Conservation (phyloP, 129 eudicot genomes). For the Tagetes erecta region DNA sequence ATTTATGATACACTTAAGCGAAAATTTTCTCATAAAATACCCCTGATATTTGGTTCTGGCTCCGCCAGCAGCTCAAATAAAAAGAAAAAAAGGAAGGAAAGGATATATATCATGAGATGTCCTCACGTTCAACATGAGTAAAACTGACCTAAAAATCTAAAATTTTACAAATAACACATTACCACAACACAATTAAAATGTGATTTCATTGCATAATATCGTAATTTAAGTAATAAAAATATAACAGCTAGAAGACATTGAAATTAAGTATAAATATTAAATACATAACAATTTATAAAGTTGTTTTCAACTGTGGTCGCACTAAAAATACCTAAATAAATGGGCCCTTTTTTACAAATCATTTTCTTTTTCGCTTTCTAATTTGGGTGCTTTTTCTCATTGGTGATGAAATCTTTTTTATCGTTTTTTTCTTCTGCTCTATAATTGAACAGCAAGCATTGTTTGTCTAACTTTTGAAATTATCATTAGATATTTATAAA, state of each 20-base stretch:
- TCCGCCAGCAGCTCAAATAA: too few species aligned
- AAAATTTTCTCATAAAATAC: too few species aligned
- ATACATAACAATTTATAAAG: background rate
- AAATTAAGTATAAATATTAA: too few species aligned
- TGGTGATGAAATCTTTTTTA: conserved; percentile 36
- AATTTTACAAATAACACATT: too few species aligned
- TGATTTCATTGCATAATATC: too few species aligned
- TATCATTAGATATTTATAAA: conserved; percentile 8
- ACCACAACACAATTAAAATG: too few species aligned
- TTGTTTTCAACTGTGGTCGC: conserved; percentile 38
- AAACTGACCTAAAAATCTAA: too few species aligned
- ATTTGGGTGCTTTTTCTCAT: conserved; percentile 36
- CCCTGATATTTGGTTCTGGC: too few species aligned
- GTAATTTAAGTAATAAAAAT: too few species aligned
- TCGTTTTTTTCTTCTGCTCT: conserved; percentile 27
- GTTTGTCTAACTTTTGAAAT: conserved; percentile 6
- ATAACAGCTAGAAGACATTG: too few species aligned
- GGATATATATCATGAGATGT: background rate
- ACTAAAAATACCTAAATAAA: conserved; percentile 44
- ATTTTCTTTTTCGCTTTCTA: conserved; percentile 26
- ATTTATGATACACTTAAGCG: too few species aligned
- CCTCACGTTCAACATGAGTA: background rate
- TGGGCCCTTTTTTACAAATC: conserved; percentile 38
- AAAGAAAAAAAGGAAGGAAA: too few species aligned
- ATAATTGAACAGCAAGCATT: conserved; percentile 17